Evolutionary conservation across 495 filamentous ascomycete species (phyloP).

Genomic region (Daldinia loculata): DNA sequence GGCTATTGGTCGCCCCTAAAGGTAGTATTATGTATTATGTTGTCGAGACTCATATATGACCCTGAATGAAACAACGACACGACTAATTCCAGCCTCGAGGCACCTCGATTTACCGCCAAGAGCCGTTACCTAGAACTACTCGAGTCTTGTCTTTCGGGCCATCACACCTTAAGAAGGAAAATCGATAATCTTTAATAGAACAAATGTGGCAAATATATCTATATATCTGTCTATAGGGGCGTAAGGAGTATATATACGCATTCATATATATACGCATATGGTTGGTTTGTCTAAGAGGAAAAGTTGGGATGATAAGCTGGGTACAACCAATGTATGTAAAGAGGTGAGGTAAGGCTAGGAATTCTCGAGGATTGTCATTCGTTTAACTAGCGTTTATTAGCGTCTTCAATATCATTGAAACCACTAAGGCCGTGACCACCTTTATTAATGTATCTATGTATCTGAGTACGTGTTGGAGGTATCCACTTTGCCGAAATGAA

Average conservation of each 20-base stretch:
- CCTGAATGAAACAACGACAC: constrained; percentile 15
- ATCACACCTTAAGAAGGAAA: background rate
- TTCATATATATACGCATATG: background rate
- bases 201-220: background rate
- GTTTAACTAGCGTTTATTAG: constrained; percentile 32
- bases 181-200: background rate
- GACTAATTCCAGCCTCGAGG: background rate
- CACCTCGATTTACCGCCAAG: background rate
- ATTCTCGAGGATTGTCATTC: constrained; percentile 31
- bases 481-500: constrained; percentile 21
- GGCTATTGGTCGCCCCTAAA: constrained; percentile 14
- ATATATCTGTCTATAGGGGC: background rate
- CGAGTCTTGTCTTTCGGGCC: background rate
- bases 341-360: constrained; percentile 5
- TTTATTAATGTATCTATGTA: constrained; percentile 16
- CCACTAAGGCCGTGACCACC: constrained; percentile 18
- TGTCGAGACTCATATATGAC: background rate
- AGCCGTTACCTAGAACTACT: background rate
- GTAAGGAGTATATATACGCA: background rate
- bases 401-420: constrained; percentile 31
- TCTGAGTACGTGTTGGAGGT: constrained; percentile 21
- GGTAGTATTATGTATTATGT: background rate
- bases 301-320: background rate
- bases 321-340: background rate
- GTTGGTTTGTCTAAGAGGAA: background rate